phyloP scores from a whole-genome alignment of 345 rosid genomes.

The Sonneratia caseolaris region DNA sequence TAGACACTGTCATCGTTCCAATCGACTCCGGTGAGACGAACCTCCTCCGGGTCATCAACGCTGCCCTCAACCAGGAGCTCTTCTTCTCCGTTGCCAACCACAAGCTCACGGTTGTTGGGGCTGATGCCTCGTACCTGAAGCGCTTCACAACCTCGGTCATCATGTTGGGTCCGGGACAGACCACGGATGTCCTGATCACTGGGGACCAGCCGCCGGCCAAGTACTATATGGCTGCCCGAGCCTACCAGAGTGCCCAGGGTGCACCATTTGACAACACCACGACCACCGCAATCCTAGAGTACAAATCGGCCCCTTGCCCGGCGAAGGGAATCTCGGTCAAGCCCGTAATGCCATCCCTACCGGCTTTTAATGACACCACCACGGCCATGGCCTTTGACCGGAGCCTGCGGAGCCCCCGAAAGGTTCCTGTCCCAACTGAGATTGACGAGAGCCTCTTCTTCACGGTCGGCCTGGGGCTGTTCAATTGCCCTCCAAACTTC shows the following conservation, averaged over 20 bases:
- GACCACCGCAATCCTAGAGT: constrained; percentile 80
- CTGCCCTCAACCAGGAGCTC: constrained; percentile 75
- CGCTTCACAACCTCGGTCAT: constrained; percentile 72
- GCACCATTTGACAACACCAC: constrained; percentile 82
- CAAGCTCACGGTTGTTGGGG: constrained; percentile 74
- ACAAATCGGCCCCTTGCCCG: constrained; percentile 67
- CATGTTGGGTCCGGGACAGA: constrained; percentile 89
- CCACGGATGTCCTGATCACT: constrained; percentile 71
- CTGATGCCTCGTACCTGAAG: constrained; percentile 73
- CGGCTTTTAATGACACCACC: constrained; percentile 68
- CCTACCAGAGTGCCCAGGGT: constrained; percentile 71
- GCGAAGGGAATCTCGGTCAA: constrained; percentile 22
- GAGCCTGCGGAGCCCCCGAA: constrained; percentile 37
- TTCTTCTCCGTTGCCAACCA: constrained; percentile 83
- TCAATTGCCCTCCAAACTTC: constrained; percentile 54
- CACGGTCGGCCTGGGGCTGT: constrained; percentile 72
- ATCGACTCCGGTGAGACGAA: constrained; percentile 64
- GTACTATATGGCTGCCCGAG: constrained; percentile 70
- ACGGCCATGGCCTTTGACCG: constrained; percentile 50
- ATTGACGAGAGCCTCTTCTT: constrained; percentile 65
- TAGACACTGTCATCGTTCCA: constrained; percentile 62
- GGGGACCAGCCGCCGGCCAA: constrained; percentile 62
- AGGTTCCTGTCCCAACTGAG: constrained; percentile 57
- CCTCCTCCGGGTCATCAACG: constrained; percentile 73
- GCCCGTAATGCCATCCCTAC: constrained; percentile 48